Percentiles rank a stretch among this genome's conserved stretches.
Conservation (phyloP, 106 monocot genomes). For the Hemerocallis citrina region DNA sequence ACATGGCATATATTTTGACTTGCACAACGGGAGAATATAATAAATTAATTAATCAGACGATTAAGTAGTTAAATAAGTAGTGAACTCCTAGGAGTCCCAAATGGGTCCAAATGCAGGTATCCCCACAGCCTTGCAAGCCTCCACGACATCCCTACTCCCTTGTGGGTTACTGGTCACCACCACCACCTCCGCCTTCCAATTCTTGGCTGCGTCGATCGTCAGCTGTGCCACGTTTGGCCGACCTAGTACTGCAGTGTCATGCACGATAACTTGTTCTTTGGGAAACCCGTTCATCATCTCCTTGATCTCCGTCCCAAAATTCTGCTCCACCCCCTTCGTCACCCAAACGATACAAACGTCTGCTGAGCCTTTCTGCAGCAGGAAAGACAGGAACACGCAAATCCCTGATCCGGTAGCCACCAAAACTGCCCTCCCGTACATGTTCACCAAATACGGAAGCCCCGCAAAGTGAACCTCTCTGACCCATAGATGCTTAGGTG, state of each 20-base stretch:
- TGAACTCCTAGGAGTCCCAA: conserved; percentile 47
- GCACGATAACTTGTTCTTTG: conserved; percentile 30
- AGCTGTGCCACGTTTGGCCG: conserved; percentile 33
- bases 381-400: conserved; percentile 53
- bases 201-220: conserved; percentile 24
- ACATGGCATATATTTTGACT: too few species aligned
- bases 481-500: conserved; percentile 40
- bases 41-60: too few species aligned
- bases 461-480: conserved; percentile 42
- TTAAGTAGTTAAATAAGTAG: too few species aligned
- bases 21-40: too few species aligned
- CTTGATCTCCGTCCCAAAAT: conserved; percentile 50
- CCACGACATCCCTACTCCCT: conserved; percentile 39
- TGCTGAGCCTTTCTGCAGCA: conserved; percentile 32
- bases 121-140: conserved; percentile 24
- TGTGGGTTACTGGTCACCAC: conserved; percentile 52
- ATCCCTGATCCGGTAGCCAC: conserved; percentile 60
- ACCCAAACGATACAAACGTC: conserved; percentile 53
- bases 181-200: conserved; percentile 49
- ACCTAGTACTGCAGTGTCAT: conserved; percentile 33
- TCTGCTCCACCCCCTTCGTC: conserved; percentile 44
- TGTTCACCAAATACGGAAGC: conserved; percentile 44
- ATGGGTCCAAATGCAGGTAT: conserved; percentile 43
- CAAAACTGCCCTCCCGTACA: conserved; percentile 37
- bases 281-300: conserved; percentile 26